phyloP scores from a whole-genome alignment of 768 basidiomycete genomes.

The Mycena venus region DNA sequence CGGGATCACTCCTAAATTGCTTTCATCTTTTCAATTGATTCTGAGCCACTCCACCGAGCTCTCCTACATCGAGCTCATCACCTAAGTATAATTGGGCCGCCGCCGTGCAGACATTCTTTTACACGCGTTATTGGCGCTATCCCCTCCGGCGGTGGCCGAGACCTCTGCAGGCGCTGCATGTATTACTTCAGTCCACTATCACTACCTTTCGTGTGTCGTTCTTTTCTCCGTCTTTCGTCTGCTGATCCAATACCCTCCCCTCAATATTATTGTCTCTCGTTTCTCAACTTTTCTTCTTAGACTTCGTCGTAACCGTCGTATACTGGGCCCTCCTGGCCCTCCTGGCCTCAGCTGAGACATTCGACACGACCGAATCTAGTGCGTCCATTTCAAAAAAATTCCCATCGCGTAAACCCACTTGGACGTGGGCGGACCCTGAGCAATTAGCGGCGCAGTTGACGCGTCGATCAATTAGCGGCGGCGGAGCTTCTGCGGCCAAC shows the following conservation, averaged over 20 bases:
- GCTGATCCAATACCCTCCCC: neutral
- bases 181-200: constrained; percentile 64
- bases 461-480: neutral
- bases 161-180: constrained; percentile 67
- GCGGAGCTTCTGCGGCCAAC: neutral
- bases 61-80: constrained; percentile 70
- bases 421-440: too few relatives aligned
- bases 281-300: constrained; percentile 47
- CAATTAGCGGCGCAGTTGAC: neutral
- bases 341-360: constrained; percentile 60
- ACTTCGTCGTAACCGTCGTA: constrained; percentile 73
- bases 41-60: constrained; percentile 76
- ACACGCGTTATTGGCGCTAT: constrained; percentile 56
- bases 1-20: too few relatives aligned
- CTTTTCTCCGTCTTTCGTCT: neutral
- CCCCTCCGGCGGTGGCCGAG: constrained; percentile 73
- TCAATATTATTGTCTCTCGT: neutral
- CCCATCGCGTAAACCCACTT: neutral
- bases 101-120: constrained; percentile 64
- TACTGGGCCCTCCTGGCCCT: constrained; percentile 74
- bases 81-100: constrained; percentile 77
- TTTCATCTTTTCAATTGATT: too few relatives aligned
- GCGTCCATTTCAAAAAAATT: constrained; percentile 36
- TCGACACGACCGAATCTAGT: constrained; percentile 56
- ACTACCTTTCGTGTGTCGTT: constrained; percentile 67